Base-by-base conservation (phyloP, 345 rosid species). In the Aquilaria malaccensis region DNA sequence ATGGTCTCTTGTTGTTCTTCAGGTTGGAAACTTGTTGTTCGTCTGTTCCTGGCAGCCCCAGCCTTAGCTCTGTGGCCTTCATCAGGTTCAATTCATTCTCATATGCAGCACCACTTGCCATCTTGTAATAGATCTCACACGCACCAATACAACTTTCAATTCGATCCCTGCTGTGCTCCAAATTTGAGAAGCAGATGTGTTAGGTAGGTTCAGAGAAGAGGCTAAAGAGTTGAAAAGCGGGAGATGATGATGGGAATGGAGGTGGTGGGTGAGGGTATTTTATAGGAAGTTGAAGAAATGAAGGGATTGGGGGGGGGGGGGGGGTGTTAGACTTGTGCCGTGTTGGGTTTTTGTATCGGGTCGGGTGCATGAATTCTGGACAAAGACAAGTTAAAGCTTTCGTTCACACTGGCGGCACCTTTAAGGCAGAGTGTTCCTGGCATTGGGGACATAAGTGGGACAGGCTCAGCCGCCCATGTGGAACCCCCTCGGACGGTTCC, bases 51-150 rank as follows among this genome's bases (percentile, higher is more conserved):
- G 99, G 99, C 71, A 88, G 74, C 43, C 97, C 97, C 58, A 94
- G 76, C 62, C 96, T 79, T 3, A 93, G 88, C 80, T 92, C 96
- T 5, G 98, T 92, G 5, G 84, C 98, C 80, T 80, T 82, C 43
- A 37, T 37, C 45, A 89, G 77, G 76, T 87, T 85, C 51, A 85
- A 81, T 68, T 76, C 91, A 68, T 74, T 78, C 75, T 82, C 76
- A 59, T 65, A 78, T 2, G 67, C 74, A 68, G 74, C 74, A 58
- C 30, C 62, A 33, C 50, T 68, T 66, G 68, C 81, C 84, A 84
- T 15, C 33, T 55, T 59, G 56, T 30, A 33, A 50, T 30, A n/a
- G 50, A 31, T 13, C 6, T 11, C 10, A 22, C 15, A 7, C 31
- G 11, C 60, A 58, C 33, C 63, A 33, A 37, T 49, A 12, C 52